Conservation (phyloP, 345 rosid genomes). For the Microcos paniculata region DNA sequence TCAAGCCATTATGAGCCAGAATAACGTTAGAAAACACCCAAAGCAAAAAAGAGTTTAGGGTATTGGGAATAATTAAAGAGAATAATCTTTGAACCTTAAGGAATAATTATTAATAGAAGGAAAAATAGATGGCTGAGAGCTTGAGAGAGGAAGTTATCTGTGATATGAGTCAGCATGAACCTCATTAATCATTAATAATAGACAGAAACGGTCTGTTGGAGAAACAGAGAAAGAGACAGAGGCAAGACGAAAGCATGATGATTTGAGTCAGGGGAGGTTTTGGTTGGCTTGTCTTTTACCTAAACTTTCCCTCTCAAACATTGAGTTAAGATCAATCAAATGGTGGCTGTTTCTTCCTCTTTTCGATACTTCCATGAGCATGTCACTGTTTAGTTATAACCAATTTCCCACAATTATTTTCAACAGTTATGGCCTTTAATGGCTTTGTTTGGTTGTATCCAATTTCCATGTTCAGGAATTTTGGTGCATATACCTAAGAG, state of each 20-base stretch:
- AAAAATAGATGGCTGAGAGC: background rate
- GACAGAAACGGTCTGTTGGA: background rate
- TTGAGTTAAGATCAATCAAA: too few relatives aligned
- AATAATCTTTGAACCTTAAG: background rate
- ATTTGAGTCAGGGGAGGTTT: background rate
- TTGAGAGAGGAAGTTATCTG: background rate
- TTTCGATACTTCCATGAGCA: background rate
- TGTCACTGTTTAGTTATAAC: too few relatives aligned
- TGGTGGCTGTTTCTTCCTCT: too few relatives aligned
- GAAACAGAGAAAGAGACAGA: background rate
- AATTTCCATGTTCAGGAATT: too few relatives aligned
- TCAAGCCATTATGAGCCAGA: too few relatives aligned
- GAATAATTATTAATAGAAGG: too few relatives aligned
- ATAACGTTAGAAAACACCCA: background rate
- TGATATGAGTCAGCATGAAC: background rate
- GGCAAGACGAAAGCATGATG: background rate
- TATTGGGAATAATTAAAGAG: background rate
- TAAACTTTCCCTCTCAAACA: constrained; percentile 25
- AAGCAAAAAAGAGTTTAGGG: background rate
- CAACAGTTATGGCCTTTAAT: too few relatives aligned
- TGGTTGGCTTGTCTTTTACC: constrained; percentile 20
- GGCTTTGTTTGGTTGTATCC: too few relatives aligned
- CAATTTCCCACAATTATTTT: too few relatives aligned
- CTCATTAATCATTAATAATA: background rate
- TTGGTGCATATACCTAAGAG: too few relatives aligned